Evolutionary conservation across 345 rosid genomes (phyloP).

Genomic region (Salix udensis): DNA sequence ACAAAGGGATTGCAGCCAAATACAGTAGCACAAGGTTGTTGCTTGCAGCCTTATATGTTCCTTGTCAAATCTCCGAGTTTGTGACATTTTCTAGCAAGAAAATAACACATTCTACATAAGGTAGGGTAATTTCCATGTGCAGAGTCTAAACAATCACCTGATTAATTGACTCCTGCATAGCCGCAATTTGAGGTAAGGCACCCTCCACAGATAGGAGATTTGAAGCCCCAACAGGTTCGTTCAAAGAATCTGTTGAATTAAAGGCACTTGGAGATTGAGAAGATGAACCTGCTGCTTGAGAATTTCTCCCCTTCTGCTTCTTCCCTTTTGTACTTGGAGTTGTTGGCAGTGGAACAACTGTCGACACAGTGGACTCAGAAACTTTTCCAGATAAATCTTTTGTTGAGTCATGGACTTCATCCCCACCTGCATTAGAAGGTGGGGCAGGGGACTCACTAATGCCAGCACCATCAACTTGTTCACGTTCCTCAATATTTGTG

Average conservation of each 20-base stretch:
- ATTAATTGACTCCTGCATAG: slow-evolving; percentile 66
- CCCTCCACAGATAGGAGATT: slow-evolving; percentile 36
- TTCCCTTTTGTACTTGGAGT: slow-evolving; percentile 49
- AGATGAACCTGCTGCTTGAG: slow-evolving; percentile 45
- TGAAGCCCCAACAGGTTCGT: slow-evolving; percentile 40
- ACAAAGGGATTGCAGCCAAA: neutral
- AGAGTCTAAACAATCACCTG: slow-evolving; percentile 48
- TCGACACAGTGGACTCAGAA: slow-evolving; percentile 37
- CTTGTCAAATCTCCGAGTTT: neutral
- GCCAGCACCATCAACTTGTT: slow-evolving; percentile 24
- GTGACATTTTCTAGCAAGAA: neutral
- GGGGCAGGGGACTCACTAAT: slow-evolving; percentile 35
- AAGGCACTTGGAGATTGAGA: slow-evolving; percentile 53
- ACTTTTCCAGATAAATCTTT: slow-evolving; percentile 42
- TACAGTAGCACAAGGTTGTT: neutral
- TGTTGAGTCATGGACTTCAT: slow-evolving; percentile 36
- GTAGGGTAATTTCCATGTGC: neutral
- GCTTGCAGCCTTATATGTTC: neutral
- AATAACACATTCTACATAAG: neutral
- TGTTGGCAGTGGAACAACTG: slow-evolving; percentile 35
- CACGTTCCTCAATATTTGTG: slow-evolving; percentile 36
- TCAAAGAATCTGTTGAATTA: slow-evolving; percentile 50
- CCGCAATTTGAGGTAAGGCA: slow-evolving; percentile 43
- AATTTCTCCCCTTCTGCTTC: slow-evolving; percentile 55
- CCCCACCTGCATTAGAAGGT: slow-evolving; percentile 37